A percentile compares a stretch with the other conserved stretches of the same genome.
Evolutionary conservation across 108 stramenopile genomes (phyloP).

Genomic region (Bacterosira constricta): DNA sequence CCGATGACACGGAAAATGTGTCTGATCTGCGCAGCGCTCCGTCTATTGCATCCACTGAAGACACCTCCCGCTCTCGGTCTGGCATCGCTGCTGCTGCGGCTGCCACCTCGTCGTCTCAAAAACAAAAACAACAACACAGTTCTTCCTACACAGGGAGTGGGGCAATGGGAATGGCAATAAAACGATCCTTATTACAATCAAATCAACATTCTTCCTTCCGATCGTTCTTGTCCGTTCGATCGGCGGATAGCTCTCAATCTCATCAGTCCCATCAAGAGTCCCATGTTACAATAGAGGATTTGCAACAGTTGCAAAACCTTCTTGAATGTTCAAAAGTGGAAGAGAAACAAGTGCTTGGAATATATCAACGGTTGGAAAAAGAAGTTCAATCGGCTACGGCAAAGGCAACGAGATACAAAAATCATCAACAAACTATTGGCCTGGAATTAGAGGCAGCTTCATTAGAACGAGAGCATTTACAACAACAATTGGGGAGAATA

Average conservation of each 20-base stretch:
- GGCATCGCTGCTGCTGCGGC: background rate
- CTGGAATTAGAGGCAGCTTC: constrained; percentile 12
- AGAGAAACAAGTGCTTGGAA: constrained; percentile 23
- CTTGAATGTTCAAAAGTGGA: constrained; percentile 22
- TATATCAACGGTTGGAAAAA: constrained; percentile 9
- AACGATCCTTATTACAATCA: background rate
- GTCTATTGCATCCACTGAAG: constrained; percentile 4
- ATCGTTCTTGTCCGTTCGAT: too few species aligned
- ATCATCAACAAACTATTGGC: background rate
- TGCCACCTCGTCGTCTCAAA: background rate
- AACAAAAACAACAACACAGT: background rate
- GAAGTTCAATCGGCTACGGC: constrained; percentile 11
- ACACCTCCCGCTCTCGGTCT: constrained; percentile 8
- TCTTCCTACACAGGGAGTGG: background rate
- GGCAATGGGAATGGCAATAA: background rate
- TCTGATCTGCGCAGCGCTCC: too few species aligned
- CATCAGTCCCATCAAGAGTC: background rate
- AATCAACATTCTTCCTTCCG: background rate
- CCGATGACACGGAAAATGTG: background rate
- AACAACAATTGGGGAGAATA: background rate
- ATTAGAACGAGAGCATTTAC: constrained; percentile 14
- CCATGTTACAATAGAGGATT: constrained; percentile 13
- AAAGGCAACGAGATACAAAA: background rate
- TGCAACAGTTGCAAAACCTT: background rate
- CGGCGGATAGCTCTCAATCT: background rate